Evolutionary conservation across 129 eudicot genomes (phyloP), one percentile per base, ranked within the genome.

Genomic region (Glebionis coronaria): DNA sequence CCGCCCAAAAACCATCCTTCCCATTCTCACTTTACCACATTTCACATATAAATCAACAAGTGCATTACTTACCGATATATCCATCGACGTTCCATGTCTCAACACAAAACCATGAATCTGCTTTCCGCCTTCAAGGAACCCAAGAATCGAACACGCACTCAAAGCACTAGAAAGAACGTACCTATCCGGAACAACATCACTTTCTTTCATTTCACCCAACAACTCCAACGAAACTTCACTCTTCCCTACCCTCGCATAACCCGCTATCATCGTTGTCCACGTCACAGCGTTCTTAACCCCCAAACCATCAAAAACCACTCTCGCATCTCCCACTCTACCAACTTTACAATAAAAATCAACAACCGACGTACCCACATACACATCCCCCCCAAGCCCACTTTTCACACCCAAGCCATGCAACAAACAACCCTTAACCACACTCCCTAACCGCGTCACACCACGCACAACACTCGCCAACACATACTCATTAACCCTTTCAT

Each of bases 341-440:
- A 57, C 72, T 64, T 82, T 88, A 1, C 77, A 76, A 73, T 88
- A 88, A 62, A 88, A 79, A 54, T 82, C 86, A 62, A 84, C 74
- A 27, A 88, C 60, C 4, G 84, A 71, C 62, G 90, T 82, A 59
- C 91, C 95, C 74, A 88, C 91, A 58, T 79, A 85, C 28, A 83
- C 86, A 75, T 82, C 82, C 29, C 62, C 73, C 77, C 68, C 77
- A 29, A 79, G 63, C 56, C 91, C 88, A 10, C 63, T 59, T 80
- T 82, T 88, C 55, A 80, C 67, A 28, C 53, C 79, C 70, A 79
- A 77, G 79, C 76, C 5, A 77, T 84, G 91, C 81, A 88, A 67
- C 28, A 74, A 70, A 56, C 15, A 29, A 1, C 85, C 95, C 40
- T 19, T 65, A 15, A 28, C 67, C 57, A 15, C 78, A 61, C 74